These are phyloP conservation scores for Luffa acutangula DNA, from an alignment of 306 rosid species.

Conservation along the genomic window DNA sequence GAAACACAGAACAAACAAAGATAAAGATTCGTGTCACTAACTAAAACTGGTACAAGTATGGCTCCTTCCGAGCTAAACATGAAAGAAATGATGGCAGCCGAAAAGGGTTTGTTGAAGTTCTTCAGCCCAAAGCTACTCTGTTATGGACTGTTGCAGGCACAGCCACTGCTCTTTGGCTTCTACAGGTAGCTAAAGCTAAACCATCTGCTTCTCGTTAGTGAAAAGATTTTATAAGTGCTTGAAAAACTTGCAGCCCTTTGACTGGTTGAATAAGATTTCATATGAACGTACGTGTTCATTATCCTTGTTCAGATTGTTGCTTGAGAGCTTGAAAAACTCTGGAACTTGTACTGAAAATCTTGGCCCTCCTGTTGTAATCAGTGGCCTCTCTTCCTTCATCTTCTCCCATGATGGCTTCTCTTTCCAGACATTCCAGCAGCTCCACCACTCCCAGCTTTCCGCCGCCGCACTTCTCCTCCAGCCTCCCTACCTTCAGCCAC, in stretches of 20 bases:
- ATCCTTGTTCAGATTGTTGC: constrained; percentile 14
- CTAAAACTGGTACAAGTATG: constrained; percentile 10
- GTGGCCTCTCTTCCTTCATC: constrained; percentile 59
- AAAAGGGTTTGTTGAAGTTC: constrained; percentile 17
- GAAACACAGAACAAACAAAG: no score
- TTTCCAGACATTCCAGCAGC: constrained; percentile 60
- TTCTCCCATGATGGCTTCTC: constrained; percentile 82
- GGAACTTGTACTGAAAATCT: constrained; percentile 52
- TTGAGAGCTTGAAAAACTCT: constrained; percentile 64
- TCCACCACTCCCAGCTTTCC: constrained; percentile 47
- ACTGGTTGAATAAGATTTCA: constrained; percentile 33
- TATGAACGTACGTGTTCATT: background rate
- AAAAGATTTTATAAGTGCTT: background rate
- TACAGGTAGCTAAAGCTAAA: background rate
- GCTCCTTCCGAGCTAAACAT: constrained; percentile 19
- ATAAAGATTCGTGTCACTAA: background rate
- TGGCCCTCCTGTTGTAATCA: constrained; percentile 72
- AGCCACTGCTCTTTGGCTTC: background rate
- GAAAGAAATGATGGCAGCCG: constrained; percentile 33
- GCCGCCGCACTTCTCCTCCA: constrained; percentile 43
- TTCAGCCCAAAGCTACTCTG: constrained; percentile 42
- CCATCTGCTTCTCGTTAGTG: background rate
- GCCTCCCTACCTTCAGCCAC: constrained; percentile 16
- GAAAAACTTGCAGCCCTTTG: constrained; percentile 46
- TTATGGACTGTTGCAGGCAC: constrained; percentile 67